These are phyloP conservation scores for Dioszegia crocea DNA, from an alignment of 768 basidiomycete genomes.

Conservation along the genomic window DNA sequence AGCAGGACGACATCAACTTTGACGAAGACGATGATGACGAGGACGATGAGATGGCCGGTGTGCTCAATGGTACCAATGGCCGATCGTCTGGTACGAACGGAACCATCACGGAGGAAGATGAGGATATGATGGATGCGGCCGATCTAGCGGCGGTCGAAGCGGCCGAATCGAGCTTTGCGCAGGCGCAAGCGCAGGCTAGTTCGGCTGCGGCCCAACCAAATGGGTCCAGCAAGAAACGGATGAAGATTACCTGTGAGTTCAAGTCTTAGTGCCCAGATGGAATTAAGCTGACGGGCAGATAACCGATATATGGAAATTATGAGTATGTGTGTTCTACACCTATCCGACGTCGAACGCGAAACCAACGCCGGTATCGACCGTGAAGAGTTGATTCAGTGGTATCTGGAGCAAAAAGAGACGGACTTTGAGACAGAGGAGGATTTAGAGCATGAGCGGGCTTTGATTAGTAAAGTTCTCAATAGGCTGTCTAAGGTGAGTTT, in stretches of 20 bases:
- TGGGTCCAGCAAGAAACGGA: conserved; percentile 54
- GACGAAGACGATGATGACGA: conserved; percentile 67
- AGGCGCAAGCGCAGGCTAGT: conserved; percentile 4
- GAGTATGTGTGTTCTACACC: conserved; percentile 70
- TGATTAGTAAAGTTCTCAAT: conserved; percentile 80
- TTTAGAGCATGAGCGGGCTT: conserved; percentile 81
- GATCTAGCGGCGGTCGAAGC: conserved; percentile 57
- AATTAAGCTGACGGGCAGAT: conserved; percentile 47
- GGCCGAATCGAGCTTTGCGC: conserved; percentile 49
- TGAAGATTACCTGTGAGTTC: conserved; percentile 71
- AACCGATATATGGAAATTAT: conserved; percentile 90
- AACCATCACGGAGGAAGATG: conserved; percentile 57
- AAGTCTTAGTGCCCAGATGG: not conserved
- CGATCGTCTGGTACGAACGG: conserved; percentile 14
- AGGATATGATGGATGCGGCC: conserved; percentile 62
- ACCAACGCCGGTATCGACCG: conserved; percentile 73
- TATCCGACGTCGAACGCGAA: conserved; percentile 70
- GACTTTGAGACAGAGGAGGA: conserved; percentile 80
- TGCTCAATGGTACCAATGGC: conserved; percentile 23
- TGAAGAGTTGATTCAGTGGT: conserved; percentile 95
- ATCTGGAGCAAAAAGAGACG: conserved; percentile 80
- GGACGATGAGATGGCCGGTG: conserved; percentile 47
- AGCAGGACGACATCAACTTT: conserved; percentile 97
- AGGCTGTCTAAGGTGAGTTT: conserved; percentile 80
- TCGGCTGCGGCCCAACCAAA: conserved; percentile 21